These are phyloP conservation scores for Aspergillus amoenus DNA, from an alignment of 2,329 filamentous ascomycete species.

Conservation along the genomic window DNA sequence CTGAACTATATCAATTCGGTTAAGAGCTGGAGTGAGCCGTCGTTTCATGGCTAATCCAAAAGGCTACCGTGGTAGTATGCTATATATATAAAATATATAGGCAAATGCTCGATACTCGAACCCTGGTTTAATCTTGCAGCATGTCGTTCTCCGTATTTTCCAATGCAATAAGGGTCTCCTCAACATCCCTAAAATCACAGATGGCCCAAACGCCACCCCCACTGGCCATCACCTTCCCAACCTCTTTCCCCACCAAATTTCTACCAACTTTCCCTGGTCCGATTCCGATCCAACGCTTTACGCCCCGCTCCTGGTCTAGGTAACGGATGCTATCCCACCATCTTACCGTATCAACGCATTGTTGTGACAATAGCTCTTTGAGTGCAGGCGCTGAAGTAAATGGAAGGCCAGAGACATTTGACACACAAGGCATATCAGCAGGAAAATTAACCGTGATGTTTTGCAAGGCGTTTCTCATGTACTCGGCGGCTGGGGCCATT, in stretches of 20 bases:
- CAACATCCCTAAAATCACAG: slow-evolving; percentile 73
- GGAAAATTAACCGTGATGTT: slow-evolving; percentile 70
- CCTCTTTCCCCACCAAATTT: slow-evolving; percentile 92
- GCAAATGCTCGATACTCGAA: background rate
- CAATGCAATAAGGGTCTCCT: slow-evolving; percentile 64
- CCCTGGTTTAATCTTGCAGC: slow-evolving; percentile 30
- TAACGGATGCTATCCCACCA: slow-evolving; percentile 96
- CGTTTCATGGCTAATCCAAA: background rate
- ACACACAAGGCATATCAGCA: slow-evolving; percentile 72
- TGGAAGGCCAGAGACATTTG: slow-evolving; percentile 79
- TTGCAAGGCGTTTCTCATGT: slow-evolving; percentile 69
- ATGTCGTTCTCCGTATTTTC: slow-evolving; percentile 58
- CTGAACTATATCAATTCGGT: background rate
- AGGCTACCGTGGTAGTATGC: background rate
- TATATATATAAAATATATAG: background rate
- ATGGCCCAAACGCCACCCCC: slow-evolving; percentile 93
- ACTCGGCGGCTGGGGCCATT: slow-evolving; percentile 78
- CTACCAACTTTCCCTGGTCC: slow-evolving; percentile 91
- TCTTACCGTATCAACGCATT: slow-evolving; percentile 85
- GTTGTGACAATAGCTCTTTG: slow-evolving; percentile 73
- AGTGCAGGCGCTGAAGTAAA: slow-evolving; percentile 73
- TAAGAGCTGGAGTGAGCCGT: background rate
- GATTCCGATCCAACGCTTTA: slow-evolving; percentile 85
- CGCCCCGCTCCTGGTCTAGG: slow-evolving; percentile 77
- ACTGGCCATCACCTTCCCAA: slow-evolving; percentile 77